These are phyloP conservation scores for Durusdinium trenchii DNA, from an alignment of 73 alveolate genomes.

Conservation along the genomic window DNA sequence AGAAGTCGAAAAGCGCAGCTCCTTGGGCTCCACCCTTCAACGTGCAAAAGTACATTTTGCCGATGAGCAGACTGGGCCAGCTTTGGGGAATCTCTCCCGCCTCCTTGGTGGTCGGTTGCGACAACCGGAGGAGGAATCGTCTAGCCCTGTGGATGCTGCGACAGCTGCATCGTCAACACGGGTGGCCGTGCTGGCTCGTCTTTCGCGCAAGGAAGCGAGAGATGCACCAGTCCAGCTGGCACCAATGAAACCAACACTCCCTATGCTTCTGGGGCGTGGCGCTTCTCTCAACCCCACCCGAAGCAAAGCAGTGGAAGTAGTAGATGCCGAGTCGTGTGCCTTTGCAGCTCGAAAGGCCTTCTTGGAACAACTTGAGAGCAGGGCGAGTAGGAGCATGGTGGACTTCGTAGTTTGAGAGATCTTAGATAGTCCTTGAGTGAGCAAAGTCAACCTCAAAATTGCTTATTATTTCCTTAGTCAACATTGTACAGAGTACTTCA, in stretches of 20 bases:
- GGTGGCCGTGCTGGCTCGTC: slow-evolving; percentile 20
- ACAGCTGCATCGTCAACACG: slow-evolving; percentile 33
- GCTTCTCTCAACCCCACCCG: not conserved
- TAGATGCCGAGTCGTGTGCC: slow-evolving; percentile 52
- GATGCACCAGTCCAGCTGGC: not conserved
- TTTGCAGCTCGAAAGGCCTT: slow-evolving; percentile 65
- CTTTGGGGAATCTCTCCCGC: slow-evolving; percentile 66
- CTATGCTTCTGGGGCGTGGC: slow-evolving; percentile 31
- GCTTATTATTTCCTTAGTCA: too few species aligned
- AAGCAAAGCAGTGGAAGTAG: not conserved
- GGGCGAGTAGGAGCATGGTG: slow-evolving; percentile 48
- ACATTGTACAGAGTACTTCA: too few species aligned
- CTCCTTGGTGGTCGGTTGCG: slow-evolving; percentile 46
- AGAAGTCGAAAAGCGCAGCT: not conserved
- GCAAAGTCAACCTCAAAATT: slow-evolving; percentile 47
- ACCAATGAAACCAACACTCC: not conserved
- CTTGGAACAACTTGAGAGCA: slow-evolving; percentile 48
- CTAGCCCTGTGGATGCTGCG: not conserved
- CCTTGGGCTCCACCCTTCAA: not conserved
- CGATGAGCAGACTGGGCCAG: not conserved
- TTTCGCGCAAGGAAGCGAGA: slow-evolving; percentile 10
- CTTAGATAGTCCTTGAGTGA: not conserved
- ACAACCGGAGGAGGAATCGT: slow-evolving; percentile 3
- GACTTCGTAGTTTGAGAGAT: slow-evolving; percentile 32
- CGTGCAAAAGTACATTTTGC: slow-evolving; percentile 55